phyloP scores from a whole-genome alignment of 768 basidiomycete species.

The Mycena maculata region DNA sequence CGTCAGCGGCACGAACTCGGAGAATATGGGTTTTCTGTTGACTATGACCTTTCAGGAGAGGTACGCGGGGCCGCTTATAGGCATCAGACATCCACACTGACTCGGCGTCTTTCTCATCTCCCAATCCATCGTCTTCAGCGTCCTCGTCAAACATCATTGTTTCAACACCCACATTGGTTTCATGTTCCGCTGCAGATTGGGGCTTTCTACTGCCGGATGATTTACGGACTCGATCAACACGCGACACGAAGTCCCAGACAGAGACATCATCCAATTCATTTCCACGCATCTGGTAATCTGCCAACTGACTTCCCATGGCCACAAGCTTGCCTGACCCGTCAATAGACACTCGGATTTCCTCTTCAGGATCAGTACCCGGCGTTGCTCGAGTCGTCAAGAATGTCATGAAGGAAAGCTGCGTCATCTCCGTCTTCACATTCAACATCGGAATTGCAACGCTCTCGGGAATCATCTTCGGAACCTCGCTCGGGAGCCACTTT shows the following conservation, averaged over 20 bases:
- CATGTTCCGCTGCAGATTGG: too few relatives aligned
- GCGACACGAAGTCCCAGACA: slow-evolving; percentile 46
- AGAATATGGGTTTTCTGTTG: too few relatives aligned
- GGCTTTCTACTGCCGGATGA: too few relatives aligned
- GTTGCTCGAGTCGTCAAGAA: slow-evolving; percentile 4
- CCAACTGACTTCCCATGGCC: slow-evolving; percentile 30
- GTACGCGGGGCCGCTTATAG: background rate
- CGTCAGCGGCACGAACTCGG: too few relatives aligned
- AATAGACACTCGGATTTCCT: slow-evolving; percentile 31
- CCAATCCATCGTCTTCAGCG: too few relatives aligned
- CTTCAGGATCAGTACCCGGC: slow-evolving; percentile 8
- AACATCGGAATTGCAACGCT: slow-evolving; percentile 4
- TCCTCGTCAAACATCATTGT: background rate
- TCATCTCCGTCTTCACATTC: too few relatives aligned
- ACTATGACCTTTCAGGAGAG: slow-evolving; percentile 32
- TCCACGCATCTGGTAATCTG: slow-evolving; percentile 42
- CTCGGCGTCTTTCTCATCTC: background rate
- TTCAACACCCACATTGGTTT: slow-evolving; percentile 16
- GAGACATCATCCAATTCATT: slow-evolving; percentile 29
- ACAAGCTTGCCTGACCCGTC: slow-evolving; percentile 32
- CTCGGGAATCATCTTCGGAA: slow-evolving; percentile 1
- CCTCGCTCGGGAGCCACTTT: background rate
- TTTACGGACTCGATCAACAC: slow-evolving; percentile 36
- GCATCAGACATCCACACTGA: background rate
- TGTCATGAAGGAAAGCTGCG: slow-evolving; percentile 7